Conservation (phyloP, 192 early-diverging fungal genomes). For the Jimgerdemannia lactiflua region DNA sequence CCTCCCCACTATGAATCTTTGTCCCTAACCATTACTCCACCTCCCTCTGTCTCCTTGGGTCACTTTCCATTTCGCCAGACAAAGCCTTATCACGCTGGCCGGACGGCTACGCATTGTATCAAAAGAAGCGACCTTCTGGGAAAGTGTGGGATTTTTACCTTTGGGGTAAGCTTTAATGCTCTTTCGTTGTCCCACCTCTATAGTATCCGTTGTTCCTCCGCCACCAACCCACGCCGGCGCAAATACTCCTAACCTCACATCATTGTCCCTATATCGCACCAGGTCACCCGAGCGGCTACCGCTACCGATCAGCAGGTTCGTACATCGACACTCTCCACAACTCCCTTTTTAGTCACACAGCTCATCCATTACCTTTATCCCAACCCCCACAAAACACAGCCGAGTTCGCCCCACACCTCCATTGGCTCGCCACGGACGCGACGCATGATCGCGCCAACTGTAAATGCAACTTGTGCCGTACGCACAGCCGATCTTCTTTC, state of each 20-base stretch:
- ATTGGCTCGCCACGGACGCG: background rate
- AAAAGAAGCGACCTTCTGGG: background rate
- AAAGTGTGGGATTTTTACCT: background rate
- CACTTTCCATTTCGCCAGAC: background rate
- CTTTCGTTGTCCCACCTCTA: background rate
- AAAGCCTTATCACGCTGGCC: background rate
- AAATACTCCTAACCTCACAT: too few species aligned
- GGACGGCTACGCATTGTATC: background rate
- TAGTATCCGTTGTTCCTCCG: background rate
- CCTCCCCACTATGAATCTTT: too few species aligned
- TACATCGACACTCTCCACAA: background rate
- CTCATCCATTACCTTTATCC: background rate
- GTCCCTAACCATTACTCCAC: too few species aligned
- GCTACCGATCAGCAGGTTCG: background rate
- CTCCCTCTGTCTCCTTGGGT: too few species aligned
- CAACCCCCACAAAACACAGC: background rate
- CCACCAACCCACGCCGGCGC: too few species aligned
- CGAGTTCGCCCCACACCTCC: background rate
- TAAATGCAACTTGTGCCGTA: background rate
- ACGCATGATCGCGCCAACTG: background rate
- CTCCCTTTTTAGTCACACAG: background rate
- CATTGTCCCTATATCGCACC: too few species aligned
- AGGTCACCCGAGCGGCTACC: background rate
- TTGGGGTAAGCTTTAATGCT: background rate
- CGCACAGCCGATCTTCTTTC: background rate